Conservation (phyloP, 116 monocot genomes). For the Zostera marina region DNA sequence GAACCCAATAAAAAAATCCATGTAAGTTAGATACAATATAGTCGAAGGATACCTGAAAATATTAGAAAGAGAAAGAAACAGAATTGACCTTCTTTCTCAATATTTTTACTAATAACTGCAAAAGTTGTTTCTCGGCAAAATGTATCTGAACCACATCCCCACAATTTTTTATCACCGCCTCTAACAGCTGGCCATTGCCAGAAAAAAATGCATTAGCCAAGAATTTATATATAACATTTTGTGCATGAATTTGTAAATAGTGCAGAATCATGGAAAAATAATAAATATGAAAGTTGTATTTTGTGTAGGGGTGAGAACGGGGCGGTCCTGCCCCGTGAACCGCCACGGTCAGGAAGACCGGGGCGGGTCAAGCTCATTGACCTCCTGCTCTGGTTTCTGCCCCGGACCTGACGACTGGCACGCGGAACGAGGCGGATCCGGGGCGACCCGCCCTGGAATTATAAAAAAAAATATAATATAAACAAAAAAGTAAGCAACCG, state of each 20-base stretch:
- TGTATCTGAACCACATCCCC: conserved; percentile 91
- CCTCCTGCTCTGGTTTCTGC: too few species aligned
- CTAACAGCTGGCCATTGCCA: conserved; percentile 47
- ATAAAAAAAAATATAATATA: too few species aligned
- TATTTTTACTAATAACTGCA: conserved; percentile 86
- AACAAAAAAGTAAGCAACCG: too few species aligned
- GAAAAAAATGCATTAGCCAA: neutral
- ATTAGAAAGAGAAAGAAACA: neutral
- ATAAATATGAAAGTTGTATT: neutral
- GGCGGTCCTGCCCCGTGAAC: too few species aligned
- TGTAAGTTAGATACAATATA: neutral
- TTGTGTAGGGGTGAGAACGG: too few species aligned
- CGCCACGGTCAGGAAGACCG: too few species aligned
- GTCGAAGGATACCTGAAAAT: neutral
- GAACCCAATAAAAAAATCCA: conserved; percentile 2
- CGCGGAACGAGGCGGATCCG: too few species aligned
- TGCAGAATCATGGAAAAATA: neutral
- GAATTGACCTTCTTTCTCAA: conserved; percentile 81
- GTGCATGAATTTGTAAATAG: neutral
- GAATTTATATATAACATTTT: neutral
- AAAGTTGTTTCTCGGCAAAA: conserved; percentile 79
- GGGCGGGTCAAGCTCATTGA: too few species aligned
- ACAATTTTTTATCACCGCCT: conserved; percentile 85
- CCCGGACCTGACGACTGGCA: too few species aligned
- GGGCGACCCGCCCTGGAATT: too few species aligned